These are phyloP conservation scores for Aurinia saxatilis DNA, from an alignment of 345 rosid species.

Conservation along the genomic window DNA sequence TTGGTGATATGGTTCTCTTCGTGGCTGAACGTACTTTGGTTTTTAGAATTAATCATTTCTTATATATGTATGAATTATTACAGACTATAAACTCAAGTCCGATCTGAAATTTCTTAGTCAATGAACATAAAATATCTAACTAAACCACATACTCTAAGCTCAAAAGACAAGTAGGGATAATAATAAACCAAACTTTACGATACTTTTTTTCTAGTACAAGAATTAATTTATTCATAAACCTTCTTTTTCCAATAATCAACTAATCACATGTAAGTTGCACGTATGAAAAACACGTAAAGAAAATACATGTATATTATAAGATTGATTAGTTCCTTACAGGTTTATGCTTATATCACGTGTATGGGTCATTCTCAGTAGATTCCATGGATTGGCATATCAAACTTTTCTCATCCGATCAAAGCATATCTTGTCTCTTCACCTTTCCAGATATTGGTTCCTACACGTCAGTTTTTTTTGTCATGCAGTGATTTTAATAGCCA, in stretches of 20 bases:
- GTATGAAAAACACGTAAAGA: background rate
- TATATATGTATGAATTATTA: no score
- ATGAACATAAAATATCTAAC: background rate
- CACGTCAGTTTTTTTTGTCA: slow-evolving; percentile 3
- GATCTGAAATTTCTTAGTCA: background rate
- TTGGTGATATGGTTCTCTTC: no score
- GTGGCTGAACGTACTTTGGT: background rate
- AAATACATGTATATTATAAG: background rate
- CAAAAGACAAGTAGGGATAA: background rate
- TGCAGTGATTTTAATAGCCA: background rate
- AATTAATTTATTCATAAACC: background rate
- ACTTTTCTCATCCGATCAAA: slow-evolving; percentile 19
- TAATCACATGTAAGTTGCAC: slow-evolving; percentile 2
- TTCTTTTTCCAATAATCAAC: background rate
- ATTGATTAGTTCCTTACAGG: background rate
- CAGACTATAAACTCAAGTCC: background rate
- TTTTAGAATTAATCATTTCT: no score
- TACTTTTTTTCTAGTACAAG: background rate
- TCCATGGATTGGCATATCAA: slow-evolving; percentile 17
- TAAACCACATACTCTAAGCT: background rate
- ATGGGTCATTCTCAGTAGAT: slow-evolving; percentile 11
- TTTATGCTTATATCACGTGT: slow-evolving; percentile 17
- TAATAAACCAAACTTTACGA: background rate
- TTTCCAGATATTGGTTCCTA: slow-evolving; percentile 19
- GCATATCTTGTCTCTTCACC: slow-evolving; percentile 20